Percentiles rank a stretch among this genome's conserved stretches.
These are phyloP conservation scores for Raffaelea ambrosiae DNA, from an alignment of 2,329 filamentous ascomycete genomes.

Conservation along the genomic window DNA sequence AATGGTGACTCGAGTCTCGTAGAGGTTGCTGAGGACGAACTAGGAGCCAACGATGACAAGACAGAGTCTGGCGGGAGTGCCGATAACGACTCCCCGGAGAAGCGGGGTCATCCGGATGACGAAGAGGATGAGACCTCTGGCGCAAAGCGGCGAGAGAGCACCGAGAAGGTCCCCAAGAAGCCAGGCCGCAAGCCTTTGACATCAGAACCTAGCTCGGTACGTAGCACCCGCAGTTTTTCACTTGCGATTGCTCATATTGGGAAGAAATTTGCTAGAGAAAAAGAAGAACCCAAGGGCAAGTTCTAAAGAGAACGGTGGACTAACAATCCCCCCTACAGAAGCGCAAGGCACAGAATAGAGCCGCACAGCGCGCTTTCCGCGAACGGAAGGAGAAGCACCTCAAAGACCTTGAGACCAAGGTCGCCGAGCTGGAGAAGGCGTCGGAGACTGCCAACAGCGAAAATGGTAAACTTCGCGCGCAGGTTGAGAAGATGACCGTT, in stretches of 20 bases:
- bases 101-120: conserved; percentile 64
- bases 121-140: conserved; percentile 52
- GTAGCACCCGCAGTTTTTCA: too few species aligned
- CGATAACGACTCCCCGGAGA: conserved; percentile 55
- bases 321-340: conserved; percentile 46
- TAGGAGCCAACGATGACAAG: conserved; percentile 18
- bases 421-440: conserved; percentile 68
- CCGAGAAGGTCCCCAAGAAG: conserved; percentile 87
- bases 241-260: too few species aligned
- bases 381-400: conserved; percentile 91
- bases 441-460: conserved; percentile 79
- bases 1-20: conserved; percentile 37
- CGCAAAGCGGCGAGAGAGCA: conserved; percentile 68
- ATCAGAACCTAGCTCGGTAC: conserved; percentile 89
- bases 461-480: conserved; percentile 73
- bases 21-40: conserved; percentile 6
- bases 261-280: too few species aligned
- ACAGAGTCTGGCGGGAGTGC: conserved; percentile 43
- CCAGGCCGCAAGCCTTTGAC: conserved; percentile 92
- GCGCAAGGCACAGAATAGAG: conserved; percentile 91
- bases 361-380: conserved; percentile 85
- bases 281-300: too few species aligned
- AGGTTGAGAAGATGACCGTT: conserved; percentile 77
- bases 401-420: conserved; percentile 73
- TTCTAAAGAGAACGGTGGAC: too few species aligned